phyloP scores from a whole-genome alignment of 768 basidiomycete species.

The Mycena albidolilacea region DNA sequence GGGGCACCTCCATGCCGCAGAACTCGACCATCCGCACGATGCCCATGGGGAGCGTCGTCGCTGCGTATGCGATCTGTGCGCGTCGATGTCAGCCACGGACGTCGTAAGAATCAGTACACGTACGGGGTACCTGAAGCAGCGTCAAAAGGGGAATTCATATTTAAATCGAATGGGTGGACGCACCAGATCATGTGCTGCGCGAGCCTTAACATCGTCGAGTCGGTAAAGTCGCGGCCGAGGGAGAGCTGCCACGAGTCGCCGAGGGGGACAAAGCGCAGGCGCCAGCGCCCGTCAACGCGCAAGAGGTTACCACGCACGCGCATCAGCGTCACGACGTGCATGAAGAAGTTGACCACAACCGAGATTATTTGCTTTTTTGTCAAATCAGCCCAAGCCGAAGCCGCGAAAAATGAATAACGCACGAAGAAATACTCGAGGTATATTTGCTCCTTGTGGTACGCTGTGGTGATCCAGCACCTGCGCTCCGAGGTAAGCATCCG shows the following conservation, averaged over 20 bases:
- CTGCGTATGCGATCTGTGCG: slow-evolving; percentile 42
- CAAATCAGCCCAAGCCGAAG: background rate
- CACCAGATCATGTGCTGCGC: slow-evolving; percentile 46
- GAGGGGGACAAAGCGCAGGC: slow-evolving; percentile 42
- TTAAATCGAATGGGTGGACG: background rate
- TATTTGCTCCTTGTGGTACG: slow-evolving; percentile 53
- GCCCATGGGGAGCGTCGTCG: slow-evolving; percentile 40
- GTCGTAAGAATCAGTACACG: background rate
- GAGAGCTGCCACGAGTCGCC: slow-evolving; percentile 46
- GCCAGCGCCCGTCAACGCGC: slow-evolving; percentile 40
- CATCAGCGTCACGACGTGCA: slow-evolving; percentile 46
- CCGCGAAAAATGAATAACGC: slow-evolving; percentile 26
- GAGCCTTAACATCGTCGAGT: slow-evolving; percentile 46
- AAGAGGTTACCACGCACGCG: slow-evolving; percentile 51
- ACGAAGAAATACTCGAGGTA: slow-evolving; percentile 60
- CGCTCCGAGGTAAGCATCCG: background rate
- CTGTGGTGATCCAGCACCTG: slow-evolving; percentile 59
- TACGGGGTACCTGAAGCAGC: slow-evolving; percentile 42
- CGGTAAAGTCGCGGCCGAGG: slow-evolving; percentile 46
- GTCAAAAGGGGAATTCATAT: slow-evolving; percentile 2
- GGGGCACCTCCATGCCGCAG: slow-evolving; percentile 34
- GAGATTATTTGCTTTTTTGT: slow-evolving; percentile 44
- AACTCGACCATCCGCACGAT: slow-evolving; percentile 38
- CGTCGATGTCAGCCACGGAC: background rate
- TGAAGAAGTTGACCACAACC: slow-evolving; percentile 42